A percentile compares a stretch with the other conserved stretches of the same genome.
These are phyloP conservation scores for Albizia julibrissin DNA, from an alignment of 306 rosid genomes.

Conservation along the genomic window DNA sequence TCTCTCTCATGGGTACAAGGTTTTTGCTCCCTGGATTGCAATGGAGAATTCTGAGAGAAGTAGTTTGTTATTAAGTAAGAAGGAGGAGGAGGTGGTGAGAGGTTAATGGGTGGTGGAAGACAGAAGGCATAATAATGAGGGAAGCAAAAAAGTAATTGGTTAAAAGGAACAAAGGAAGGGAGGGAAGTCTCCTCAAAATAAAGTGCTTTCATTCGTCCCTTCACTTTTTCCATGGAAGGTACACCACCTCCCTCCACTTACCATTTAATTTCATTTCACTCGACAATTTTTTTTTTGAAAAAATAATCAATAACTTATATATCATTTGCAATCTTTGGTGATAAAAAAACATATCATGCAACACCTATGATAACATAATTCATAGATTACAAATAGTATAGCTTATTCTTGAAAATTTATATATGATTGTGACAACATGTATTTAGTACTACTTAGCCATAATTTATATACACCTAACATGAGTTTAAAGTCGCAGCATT, in stretches of 20 bases:
- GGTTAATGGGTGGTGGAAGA: constrained; percentile 42
- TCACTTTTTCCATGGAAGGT: constrained; percentile 44
- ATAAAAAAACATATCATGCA: background rate
- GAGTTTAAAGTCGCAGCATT: background rate
- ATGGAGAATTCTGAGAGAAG: constrained; percentile 12
- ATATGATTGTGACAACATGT: background rate
- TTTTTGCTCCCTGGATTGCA: background rate
- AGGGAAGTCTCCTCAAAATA: constrained; percentile 74
- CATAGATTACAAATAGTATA: background rate
- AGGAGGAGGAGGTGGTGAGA: background rate
- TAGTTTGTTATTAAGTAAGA: constrained; percentile 10
- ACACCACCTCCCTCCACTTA: background rate
- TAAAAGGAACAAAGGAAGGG: constrained; percentile 33
- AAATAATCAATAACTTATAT: background rate
- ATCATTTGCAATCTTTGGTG: background rate
- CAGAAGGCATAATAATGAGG: constrained; percentile 49
- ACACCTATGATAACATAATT: background rate
- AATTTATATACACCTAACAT: background rate
- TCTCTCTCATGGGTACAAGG: background rate
- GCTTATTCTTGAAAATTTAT: background rate
- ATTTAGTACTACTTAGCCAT: background rate
- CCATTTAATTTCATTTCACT: background rate
- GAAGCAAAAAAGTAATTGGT: constrained; percentile 55
- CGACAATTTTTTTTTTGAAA: background rate
- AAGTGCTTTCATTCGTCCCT: constrained; percentile 50